Evolutionary conservation across 2,329 filamentous ascomycete species (phyloP), one percentile per base, ranked within the genome.

Genomic region (Xylariales sp.): DNA sequence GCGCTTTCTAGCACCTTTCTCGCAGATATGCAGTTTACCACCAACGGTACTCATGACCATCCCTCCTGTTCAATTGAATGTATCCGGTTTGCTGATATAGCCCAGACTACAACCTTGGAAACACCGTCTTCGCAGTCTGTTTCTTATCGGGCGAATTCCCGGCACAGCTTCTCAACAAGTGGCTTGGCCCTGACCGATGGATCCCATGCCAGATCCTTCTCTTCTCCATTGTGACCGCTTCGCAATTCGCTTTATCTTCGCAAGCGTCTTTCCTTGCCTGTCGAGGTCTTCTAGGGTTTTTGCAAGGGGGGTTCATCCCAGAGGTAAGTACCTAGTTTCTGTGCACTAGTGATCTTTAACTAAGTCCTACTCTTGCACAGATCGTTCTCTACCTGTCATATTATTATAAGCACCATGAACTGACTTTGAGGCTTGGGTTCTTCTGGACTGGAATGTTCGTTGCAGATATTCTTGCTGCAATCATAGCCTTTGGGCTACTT

Each of bases 141-240:
- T 79, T 79, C 47, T 55, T 80, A 1, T 63, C 67, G 11, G 76
- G 78, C 0, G 78, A 82, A 52, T 61, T 82, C 3, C 79, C 78
- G 0, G 80, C 77, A 0, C 78, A 82, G 51, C 63, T 82, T 5
- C 55, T 82, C 10, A 71, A 68, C 31, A 82, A 82, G 54, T 72
- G 70, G 58, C 53, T 59, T 2, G 56, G 56, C 5, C 54, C 56
- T 5, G 56, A 59, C 40, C 49, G 55, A 29, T 59, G 54, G 46
- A 56, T 57, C 19, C 55, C 56, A 14, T 46, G 40, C 10, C 56
- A 58, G 31, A 56, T 58, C 21, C 31, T 55, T 2, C 42, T 58
- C 5, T 57, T 56, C 37, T 57, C 54, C 1, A 42, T 52, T 7
- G 55, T 57, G 1, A 54, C 53, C 5, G 51, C 54, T 3, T 55